Evolutionary conservation across 2,329 filamentous ascomycete species (phyloP), one percentile per base, ranked within the genome.

Genomic region (Shiraia sp.): DNA sequence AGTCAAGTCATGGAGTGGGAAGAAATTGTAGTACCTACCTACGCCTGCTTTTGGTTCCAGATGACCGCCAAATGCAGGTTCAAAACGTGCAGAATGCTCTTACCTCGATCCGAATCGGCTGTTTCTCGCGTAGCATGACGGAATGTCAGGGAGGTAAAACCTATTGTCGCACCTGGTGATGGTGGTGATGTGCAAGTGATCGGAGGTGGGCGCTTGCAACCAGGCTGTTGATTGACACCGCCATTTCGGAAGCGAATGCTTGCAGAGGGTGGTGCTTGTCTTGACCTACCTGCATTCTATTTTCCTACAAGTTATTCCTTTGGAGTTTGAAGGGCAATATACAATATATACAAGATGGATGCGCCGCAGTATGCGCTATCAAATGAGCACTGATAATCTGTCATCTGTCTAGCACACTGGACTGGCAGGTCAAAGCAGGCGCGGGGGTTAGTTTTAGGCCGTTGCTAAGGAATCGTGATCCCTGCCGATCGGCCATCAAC

Each of bases 141-240:
- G 15, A n/a, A 17, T 4, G 4, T 35, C 27, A 10, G n/a, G 13
- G 32, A 26, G 32, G 19, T 37, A 17, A 37, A 17, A 15, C 9
- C 22, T n/a, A 29, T 23, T 10, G 16, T 17, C 22, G 26, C 26
- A 16, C 22, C 15, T 23, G 2, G 17, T 10, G 16, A 22, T 30
- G 26, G 25, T 30, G 32, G 32, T 34, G 34, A 38, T 30, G 31
- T 29, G 28, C 28, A 29, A 36, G 33, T 16, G 32, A 42, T 38
- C 34, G 35, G 40, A 38, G 40, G 25, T 33, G 5, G 31, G 30
- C 41, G 35, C 41, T 39, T 32, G 19, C 8, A 37, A 24, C 12
- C 26, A 14, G 14, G 30, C 19, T 14, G 31, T 36, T 15, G 19
- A 9, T 36, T 30, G 27, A 39, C 41, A 37, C 35, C 29, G 40